Conservation (phyloP, 169 alveolate species). For the Plasmodium reichenowi region DNA sequence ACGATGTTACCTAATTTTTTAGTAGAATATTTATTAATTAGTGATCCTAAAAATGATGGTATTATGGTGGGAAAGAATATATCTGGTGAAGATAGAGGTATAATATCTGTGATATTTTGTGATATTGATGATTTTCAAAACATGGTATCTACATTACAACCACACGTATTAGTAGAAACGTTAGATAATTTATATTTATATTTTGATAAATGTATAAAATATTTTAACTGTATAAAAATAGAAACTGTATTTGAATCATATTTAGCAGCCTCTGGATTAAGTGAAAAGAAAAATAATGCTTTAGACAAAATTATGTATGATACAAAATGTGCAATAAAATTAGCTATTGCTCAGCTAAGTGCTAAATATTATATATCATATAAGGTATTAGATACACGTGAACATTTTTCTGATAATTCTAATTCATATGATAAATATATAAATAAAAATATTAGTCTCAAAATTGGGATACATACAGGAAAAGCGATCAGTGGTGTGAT, state of each 20-base stretch:
- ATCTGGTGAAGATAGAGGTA: slow-evolving; percentile 92
- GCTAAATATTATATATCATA: slow-evolving; percentile 75
- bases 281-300: slow-evolving; percentile 63
- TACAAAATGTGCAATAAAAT: slow-evolving; percentile 71
- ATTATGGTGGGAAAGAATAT: slow-evolving; percentile 79
- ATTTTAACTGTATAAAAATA: slow-evolving; percentile 91
- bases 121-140: slow-evolving; percentile 97
- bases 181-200: slow-evolving; percentile 94
- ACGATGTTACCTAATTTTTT: slow-evolving; percentile 93
- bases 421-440: slow-evolving; percentile 70
- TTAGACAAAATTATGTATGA: slow-evolving; percentile 70
- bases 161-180: slow-evolving; percentile 93
- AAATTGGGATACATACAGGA: slow-evolving; percentile 97
- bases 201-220: slow-evolving; percentile 95
- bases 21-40: slow-evolving; percentile 87
- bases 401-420: slow-evolving; percentile 91
- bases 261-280: slow-evolving; percentile 92
- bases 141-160: slow-evolving; percentile 93
- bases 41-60: slow-evolving; percentile 80
- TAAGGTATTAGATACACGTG: slow-evolving; percentile 92
- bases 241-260: slow-evolving; percentile 95
- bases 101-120: slow-evolving; percentile 96
- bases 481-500: slow-evolving; percentile 97
- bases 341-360: slow-evolving; percentile 77
- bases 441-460: slow-evolving; percentile 84